Evolutionary conservation across 2,329 filamentous ascomycete genomes (phyloP), one percentile per base, ranked within the genome.

Genomic region (Botrytis fabae): DNA sequence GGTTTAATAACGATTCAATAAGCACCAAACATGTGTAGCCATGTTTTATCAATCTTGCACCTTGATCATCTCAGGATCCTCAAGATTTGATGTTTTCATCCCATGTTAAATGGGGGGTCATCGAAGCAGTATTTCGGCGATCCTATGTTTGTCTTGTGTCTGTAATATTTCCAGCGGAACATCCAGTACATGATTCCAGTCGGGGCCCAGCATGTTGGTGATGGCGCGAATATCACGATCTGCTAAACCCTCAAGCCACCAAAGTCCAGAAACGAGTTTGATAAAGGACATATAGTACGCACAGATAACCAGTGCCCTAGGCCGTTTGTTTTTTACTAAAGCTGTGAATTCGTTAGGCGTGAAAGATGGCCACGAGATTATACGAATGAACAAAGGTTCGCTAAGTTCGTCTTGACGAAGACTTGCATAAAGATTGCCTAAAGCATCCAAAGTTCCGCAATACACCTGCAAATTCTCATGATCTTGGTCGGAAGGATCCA

Each of bases 361-460:
- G n/a, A 74, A 77, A 8, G 77, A 78, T 18, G 75, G 76, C 76
- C 77, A 80, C 1, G 76, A 75, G 16, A 80, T 66, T 4, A 79
- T 73, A 60, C 79, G 73, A 44, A 80, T 74, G 12, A 63, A 78
- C 6, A 80, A 71, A 8, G 71, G 74, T 28, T 69, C 54, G 1
- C 70, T 60, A 25, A 76, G 68, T 28, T 78, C 79, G 68, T 78
- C 77, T 65, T 78, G 74, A 42, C 73, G 72, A 7, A 80, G 73
- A 60, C 75, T 75, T n/a, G 76, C 79, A 72, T 79, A 80, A 8
- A 80, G 73, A 2, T 74, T 70, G 4, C 78, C 78, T 10, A 80
- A 40, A 54, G 72, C 73, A 73, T 80, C 78, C 1, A 80, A 71
- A 16, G 75, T 72, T 35, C 69, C 65, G 68, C 78, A 79, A 62